phyloP scores from a whole-genome alignment of 2,329 filamentous ascomycete species.

The Sporothrix pallida region DNA sequence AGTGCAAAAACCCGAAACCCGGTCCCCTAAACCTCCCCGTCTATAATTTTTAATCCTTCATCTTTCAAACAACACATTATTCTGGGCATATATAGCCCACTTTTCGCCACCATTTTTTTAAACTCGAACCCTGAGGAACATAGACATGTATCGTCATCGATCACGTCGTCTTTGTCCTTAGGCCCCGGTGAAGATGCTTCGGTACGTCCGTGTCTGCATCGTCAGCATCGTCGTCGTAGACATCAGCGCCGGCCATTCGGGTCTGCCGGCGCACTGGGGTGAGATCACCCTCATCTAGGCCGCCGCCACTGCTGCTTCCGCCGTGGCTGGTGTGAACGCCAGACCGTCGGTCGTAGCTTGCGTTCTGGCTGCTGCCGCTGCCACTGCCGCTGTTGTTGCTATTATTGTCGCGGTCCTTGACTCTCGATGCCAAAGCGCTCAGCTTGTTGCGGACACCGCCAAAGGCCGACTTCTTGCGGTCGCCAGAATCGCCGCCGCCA shows the following conservation, averaged over 20 bases:
- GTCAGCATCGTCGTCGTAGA: slow-evolving; percentile 24
- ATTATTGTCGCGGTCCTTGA: slow-evolving; percentile 39
- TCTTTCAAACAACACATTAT: background rate
- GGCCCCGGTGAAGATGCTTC: background rate
- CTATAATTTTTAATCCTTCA: slow-evolving; percentile 1
- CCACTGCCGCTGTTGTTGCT: background rate
- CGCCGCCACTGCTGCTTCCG: background rate
- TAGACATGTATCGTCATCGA: no score
- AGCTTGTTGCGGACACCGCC: slow-evolving; percentile 40
- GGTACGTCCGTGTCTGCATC: slow-evolving; percentile 36
- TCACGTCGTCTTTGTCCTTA: slow-evolving; percentile 30
- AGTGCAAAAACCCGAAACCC: background rate
- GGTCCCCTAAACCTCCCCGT: background rate
- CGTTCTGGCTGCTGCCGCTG: background rate
- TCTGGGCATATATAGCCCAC: slow-evolving; percentile 8
- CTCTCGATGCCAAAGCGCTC: slow-evolving; percentile 40
- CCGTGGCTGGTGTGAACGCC: slow-evolving; percentile 31
- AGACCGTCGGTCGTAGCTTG: background rate
- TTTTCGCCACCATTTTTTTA: background rate
- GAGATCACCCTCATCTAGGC: background rate
- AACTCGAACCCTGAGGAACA: background rate
- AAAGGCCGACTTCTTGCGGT: slow-evolving; percentile 36
- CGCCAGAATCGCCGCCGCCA: slow-evolving; percentile 33
- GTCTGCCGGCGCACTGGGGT: slow-evolving; percentile 32
- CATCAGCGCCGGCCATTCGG: background rate